A percentile compares a stretch with the other conserved stretches of the same genome.
Conservation (phyloP, 768 basidiomycete genomes). For the Psilocybe tampanensis region DNA sequence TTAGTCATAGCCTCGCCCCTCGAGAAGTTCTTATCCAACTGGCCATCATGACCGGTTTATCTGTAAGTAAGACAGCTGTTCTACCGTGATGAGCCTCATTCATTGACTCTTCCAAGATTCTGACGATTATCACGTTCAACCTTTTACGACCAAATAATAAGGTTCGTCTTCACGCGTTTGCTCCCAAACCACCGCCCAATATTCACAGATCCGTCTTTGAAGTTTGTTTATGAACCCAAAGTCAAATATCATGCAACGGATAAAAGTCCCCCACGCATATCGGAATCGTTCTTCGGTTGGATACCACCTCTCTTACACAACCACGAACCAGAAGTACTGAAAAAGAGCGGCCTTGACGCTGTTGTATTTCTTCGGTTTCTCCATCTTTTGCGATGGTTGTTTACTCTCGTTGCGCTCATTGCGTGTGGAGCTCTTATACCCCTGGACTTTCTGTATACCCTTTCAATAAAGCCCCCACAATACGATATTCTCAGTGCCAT, state of each 20-base stretch:
- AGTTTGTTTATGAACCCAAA: slow-evolving; percentile 85
- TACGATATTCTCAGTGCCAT: slow-evolving; percentile 55
- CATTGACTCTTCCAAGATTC: slow-evolving; percentile 35
- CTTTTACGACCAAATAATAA: slow-evolving; percentile 77
- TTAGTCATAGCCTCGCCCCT: slow-evolving; percentile 53
- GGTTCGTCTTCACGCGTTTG: slow-evolving; percentile 30
- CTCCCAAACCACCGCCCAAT: slow-evolving; percentile 42
- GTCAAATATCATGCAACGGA: slow-evolving; percentile 75
- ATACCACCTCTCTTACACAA: slow-evolving; percentile 70
- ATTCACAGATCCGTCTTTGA: slow-evolving; percentile 39
- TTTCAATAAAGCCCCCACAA: slow-evolving; percentile 35
- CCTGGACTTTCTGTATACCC: slow-evolving; percentile 70
- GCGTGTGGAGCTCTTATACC: slow-evolving; percentile 71
- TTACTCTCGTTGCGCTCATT: slow-evolving; percentile 52
- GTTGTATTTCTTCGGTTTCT: slow-evolving; percentile 83
- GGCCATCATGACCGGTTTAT: slow-evolving; percentile 55
- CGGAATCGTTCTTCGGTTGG: slow-evolving; percentile 78
- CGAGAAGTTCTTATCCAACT: slow-evolving; percentile 63
- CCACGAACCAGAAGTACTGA: slow-evolving; percentile 72
- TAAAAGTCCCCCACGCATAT: slow-evolving; percentile 71
- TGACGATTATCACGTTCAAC: slow-evolving; percentile 68
- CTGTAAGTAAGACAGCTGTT: slow-evolving; percentile 44
- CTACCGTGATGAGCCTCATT: neutral
- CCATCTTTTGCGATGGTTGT: slow-evolving; percentile 68
- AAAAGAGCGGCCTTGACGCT: slow-evolving; percentile 80